Evolutionary conservation across 2,329 filamentous ascomycete species (phyloP).

Genomic region (Stachybotrys chartarum): DNA sequence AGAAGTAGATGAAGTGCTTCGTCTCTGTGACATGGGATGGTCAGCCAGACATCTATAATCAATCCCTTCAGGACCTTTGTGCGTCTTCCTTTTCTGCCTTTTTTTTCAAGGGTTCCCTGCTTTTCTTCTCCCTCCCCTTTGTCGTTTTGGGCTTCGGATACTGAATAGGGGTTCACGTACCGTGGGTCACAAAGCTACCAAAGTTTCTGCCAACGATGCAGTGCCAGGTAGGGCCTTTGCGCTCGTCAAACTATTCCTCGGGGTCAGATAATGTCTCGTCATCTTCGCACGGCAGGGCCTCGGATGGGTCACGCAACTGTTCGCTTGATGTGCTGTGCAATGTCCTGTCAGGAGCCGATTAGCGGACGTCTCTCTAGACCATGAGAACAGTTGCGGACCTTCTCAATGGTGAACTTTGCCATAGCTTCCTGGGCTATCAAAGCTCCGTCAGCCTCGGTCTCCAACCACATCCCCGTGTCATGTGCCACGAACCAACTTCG

Average conservation of each 20-base stretch:
- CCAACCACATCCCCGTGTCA: neutral
- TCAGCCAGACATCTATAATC: neutral
- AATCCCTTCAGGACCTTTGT: neutral
- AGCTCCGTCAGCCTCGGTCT: constrained; percentile 15
- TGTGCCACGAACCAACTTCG: constrained; percentile 71
- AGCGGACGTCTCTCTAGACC: neutral
- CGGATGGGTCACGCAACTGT: constrained; percentile 49
- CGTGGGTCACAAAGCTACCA: constrained; percentile 97
- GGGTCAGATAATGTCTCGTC: neutral
- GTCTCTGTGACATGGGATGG: constrained; percentile 57
- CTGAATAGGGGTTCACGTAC: constrained; percentile 41
- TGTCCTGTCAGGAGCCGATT: constrained; percentile 54
- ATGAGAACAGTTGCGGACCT: constrained; percentile 29
- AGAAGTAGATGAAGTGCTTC: constrained; percentile 99
- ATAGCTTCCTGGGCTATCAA: constrained; percentile 53
- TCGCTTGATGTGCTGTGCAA: constrained; percentile 92
- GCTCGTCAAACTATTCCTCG: constrained; percentile 72
- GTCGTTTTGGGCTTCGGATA: neutral
- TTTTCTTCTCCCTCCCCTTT: neutral
- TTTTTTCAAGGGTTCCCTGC: neutral
- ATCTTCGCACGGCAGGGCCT: neutral
- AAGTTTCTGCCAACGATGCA: constrained; percentile 99
- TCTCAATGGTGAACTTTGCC: constrained; percentile 56
- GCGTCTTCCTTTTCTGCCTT: no score
- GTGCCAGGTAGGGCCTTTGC: constrained; percentile 98